Percentiles rank a stretch among this genome's conserved stretches.
phyloP scores from a whole-genome alignment of 2,329 filamentous ascomycete genomes.

The Biscogniauxia mediterranea region DNA sequence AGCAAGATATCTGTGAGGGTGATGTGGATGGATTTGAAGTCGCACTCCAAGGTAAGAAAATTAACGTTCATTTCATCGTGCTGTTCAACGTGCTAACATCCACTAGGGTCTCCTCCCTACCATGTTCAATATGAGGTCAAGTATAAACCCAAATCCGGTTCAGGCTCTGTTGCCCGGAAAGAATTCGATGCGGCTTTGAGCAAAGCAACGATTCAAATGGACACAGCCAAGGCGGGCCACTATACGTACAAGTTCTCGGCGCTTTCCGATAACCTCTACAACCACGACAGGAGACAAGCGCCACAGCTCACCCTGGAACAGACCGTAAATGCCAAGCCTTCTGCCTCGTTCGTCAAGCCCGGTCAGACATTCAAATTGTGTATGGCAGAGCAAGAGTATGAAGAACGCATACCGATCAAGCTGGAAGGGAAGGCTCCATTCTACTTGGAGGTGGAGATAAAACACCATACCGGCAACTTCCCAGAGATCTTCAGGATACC shows the following conservation, averaged over 20 bases:
- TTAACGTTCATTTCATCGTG: neutral
- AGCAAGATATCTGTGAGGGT: constrained; percentile 87
- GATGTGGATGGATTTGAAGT: constrained; percentile 89
- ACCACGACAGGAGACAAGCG: constrained; percentile 65
- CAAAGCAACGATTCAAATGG: constrained; percentile 77
- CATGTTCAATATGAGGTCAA: constrained; percentile 78
- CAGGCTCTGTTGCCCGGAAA: constrained; percentile 63
- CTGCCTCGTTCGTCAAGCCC: constrained; percentile 77
- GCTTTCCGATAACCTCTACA: constrained; percentile 83
- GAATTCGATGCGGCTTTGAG: constrained; percentile 74
- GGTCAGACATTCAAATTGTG: constrained; percentile 96
- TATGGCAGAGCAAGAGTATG: constrained; percentile 74
- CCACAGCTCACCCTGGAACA: constrained; percentile 72
- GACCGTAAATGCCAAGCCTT: constrained; percentile 78
- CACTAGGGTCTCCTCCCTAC: constrained; percentile 72
- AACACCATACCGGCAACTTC: constrained; percentile 77
- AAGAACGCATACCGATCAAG: constrained; percentile 84
- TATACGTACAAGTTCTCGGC: constrained; percentile 86
- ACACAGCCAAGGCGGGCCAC: constrained; percentile 76
- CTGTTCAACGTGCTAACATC: constrained; percentile 31
- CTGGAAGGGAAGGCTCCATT: constrained; percentile 85
- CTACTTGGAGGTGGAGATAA: constrained; percentile 86
- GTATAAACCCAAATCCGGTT: constrained; percentile 66
- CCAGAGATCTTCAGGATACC: constrained; percentile 80
- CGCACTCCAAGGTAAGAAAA: constrained; percentile 64